These are phyloP conservation scores for Delitschia confertaspora DNA, from an alignment of 495 filamentous ascomycete species.

Conservation along the genomic window DNA sequence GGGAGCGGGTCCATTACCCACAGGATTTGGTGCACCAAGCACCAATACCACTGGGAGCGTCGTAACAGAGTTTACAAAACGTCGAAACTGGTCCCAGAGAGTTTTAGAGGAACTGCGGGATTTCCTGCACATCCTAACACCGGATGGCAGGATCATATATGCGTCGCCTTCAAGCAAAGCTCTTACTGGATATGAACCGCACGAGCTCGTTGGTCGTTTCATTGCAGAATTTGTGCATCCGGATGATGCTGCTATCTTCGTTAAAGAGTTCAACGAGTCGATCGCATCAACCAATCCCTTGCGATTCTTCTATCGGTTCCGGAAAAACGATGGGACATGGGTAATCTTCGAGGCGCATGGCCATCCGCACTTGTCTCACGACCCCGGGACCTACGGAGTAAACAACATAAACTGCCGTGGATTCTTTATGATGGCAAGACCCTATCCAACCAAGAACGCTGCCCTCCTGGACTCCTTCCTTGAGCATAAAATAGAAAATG, in stretches of 20 bases:
- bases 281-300: constrained; percentile 72
- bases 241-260: constrained; percentile 79
- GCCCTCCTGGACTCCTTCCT: constrained; percentile 83
- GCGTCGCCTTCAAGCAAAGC: constrained; percentile 67
- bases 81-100: constrained; percentile 80
- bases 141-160: constrained; percentile 75
- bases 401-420: constrained; percentile 67
- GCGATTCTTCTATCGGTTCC: constrained; percentile 83
- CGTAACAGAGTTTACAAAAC: constrained; percentile 73
- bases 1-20: constrained; percentile 49
- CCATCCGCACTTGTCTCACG: constrained; percentile 78
- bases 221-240: constrained; percentile 76
- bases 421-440: constrained; percentile 88
- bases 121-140: constrained; percentile 76
- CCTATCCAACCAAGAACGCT: constrained; percentile 82
- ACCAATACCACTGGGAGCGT: constrained; percentile 48
- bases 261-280: constrained; percentile 82
- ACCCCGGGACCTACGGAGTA: constrained; percentile 49
- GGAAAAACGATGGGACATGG: constrained; percentile 62
- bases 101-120: constrained; percentile 87
- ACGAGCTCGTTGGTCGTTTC: constrained; percentile 63
- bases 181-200: constrained; percentile 66
- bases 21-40: constrained; percentile 45
- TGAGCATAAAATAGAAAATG: constrained; percentile 97
- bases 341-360: constrained; percentile 82